These are phyloP conservation scores for Iris macrosiphon DNA, from an alignment of 106 monocot species.

Conservation along the genomic window DNA sequence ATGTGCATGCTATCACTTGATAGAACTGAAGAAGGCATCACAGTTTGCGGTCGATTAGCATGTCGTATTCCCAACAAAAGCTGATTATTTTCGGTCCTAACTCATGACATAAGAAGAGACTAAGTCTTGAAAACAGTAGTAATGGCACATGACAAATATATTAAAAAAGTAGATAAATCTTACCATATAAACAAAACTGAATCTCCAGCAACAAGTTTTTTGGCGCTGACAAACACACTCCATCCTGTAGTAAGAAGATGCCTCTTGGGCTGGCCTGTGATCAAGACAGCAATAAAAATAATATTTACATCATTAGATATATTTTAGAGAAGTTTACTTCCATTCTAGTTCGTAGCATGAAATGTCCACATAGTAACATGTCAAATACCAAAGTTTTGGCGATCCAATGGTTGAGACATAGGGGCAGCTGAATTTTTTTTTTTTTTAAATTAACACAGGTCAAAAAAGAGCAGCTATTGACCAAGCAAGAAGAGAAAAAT, in stretches of 20 bases:
- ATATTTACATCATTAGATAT: no score
- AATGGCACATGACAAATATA: no score
- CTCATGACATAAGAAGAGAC: background rate
- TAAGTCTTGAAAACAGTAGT: no score
- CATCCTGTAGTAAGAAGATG: conserved; percentile 78
- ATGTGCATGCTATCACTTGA: conserved; percentile 37
- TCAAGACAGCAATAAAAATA: background rate
- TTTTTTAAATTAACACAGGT: no score
- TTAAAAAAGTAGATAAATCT: background rate
- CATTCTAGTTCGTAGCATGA: no score
- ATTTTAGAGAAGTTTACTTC: no score
- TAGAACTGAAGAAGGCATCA: conserved; percentile 29
- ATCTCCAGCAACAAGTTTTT: conserved; percentile 63
- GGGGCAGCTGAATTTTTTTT: no score
- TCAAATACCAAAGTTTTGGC: no score
- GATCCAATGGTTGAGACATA: no score
- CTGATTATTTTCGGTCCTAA: conserved; percentile 28
- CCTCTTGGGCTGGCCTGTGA: conserved; percentile 61
- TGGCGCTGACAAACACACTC: conserved; percentile 72
- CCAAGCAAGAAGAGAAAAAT: no score
- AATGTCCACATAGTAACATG: no score
- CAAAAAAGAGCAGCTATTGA: no score
- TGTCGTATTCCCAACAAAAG: conserved; percentile 24
- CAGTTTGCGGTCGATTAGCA: conserved; percentile 24
- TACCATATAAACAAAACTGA: conserved; percentile 69